These are phyloP conservation scores for Rhytidiadelphus loreus DNA, from an alignment of 225 moss, liverwort and hornwort species.

Conservation along the genomic window DNA sequence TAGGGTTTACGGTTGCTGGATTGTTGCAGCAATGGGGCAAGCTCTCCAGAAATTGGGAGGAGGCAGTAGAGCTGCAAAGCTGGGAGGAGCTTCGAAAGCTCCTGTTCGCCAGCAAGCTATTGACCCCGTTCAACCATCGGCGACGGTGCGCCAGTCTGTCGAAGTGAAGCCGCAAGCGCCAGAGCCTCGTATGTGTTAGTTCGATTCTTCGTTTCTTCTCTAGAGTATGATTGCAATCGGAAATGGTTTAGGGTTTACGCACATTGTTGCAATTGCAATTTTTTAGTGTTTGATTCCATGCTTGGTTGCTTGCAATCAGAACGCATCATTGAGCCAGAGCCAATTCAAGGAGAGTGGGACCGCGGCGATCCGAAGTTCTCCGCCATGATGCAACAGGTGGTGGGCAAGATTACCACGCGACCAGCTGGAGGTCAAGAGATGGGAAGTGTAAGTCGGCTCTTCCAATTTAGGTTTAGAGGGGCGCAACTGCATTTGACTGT, in stretches of 20 bases:
- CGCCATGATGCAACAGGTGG: slow-evolving; percentile 73
- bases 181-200: slow-evolving; percentile 49
- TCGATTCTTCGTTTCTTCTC: background rate
- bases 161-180: slow-evolving; percentile 56
- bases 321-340: slow-evolving; percentile 49
- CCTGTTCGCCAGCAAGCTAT: background rate
- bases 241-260: background rate
- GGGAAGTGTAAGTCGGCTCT: slow-evolving; percentile 39
- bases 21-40: slow-evolving; percentile 47
- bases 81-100: background rate
- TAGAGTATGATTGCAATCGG: background rate
- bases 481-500: background rate
- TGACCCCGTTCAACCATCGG: slow-evolving; percentile 1
- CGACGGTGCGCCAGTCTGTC: slow-evolving; percentile 33
- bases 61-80: background rate
- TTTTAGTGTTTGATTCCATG: background rate
- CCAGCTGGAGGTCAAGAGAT: slow-evolving; percentile 46
- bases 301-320: slow-evolving; percentile 16
- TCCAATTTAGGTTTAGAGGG: background rate
- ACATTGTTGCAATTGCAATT: background rate
- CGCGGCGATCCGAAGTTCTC: slow-evolving; percentile 50
- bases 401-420: slow-evolving; percentile 63
- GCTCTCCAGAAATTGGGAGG: slow-evolving; percentile 41
- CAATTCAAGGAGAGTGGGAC: slow-evolving; percentile 44
- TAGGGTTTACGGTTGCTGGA: background rate